Conservation (phyloP, 257 asterid genomes). For the Solanum tarijense region DNA sequence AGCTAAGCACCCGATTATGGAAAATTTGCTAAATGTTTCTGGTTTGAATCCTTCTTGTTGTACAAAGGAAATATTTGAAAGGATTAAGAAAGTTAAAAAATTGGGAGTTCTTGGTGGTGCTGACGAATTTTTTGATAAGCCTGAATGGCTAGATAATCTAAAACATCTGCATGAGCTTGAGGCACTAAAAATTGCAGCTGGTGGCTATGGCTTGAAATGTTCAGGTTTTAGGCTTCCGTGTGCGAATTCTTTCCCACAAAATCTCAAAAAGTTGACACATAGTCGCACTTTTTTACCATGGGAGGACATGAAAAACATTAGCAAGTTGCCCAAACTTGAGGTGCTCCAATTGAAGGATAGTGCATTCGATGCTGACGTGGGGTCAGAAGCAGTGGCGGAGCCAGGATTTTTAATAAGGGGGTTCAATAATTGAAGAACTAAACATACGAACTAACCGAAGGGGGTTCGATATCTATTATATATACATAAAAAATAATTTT, state of each 20-base stretch:
- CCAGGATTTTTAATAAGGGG: no score
- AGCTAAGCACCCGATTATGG: neutral
- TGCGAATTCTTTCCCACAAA: neutral
- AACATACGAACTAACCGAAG: no score
- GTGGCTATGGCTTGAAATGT: fast-evolving
- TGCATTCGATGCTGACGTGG: neutral
- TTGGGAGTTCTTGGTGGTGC: neutral
- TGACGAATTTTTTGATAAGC: neutral
- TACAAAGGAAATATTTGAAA: neutral
- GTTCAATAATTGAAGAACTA: no score
- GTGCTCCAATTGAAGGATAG: fast-evolving
- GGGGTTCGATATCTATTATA: no score
- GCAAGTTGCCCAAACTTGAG: neutral
- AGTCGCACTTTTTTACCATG: neutral
- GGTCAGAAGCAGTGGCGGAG: no score
- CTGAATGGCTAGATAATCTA: neutral
- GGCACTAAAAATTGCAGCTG: neutral
- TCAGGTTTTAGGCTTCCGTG: neutral
- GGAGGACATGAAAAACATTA: neutral
- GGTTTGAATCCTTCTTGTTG: neutral
- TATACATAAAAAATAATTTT: no score
- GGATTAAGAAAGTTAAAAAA: neutral
- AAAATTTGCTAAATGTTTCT: neutral
- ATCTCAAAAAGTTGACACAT: neutral
- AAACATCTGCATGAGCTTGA: neutral